Evolutionary conservation across 208 protist genomes (phyloP).

Genomic region (Crithidia acanthocephali): DNA sequence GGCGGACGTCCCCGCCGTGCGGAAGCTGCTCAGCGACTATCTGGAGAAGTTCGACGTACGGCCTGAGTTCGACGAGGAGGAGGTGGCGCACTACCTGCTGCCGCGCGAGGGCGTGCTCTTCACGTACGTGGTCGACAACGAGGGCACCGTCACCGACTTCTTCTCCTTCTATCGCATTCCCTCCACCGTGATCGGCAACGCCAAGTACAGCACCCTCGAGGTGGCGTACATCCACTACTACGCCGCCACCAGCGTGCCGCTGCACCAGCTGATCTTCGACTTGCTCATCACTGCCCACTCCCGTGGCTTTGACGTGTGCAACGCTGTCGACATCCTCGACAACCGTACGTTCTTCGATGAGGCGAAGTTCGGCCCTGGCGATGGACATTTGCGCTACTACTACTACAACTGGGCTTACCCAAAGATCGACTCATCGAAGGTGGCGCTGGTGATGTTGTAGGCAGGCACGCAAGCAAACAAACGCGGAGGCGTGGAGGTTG

Average conservation of each 20-base stretch:
- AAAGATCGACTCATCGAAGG: conserved; percentile 63
- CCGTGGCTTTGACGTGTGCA: conserved; percentile 98
- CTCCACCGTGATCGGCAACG: conserved; percentile 96
- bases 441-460: conserved; percentile 96
- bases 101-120: conserved; percentile 94
- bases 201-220: conserved; percentile 92
- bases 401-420: conserved; percentile 98
- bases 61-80: conserved; percentile 92
- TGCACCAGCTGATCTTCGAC: conserved; percentile 92
- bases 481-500: background rate
- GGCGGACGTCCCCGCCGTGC: conserved; percentile 81
- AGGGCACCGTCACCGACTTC: conserved; percentile 94
- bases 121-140: conserved; percentile 95
- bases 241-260: conserved; percentile 80
- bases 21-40: conserved; percentile 81
- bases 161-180: conserved; percentile 98
- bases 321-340: conserved; percentile 97
- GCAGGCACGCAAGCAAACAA: background rate
- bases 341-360: conserved; percentile 91
- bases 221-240: conserved; percentile 98
- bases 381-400: conserved; percentile 99
- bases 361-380: conserved; percentile 98
- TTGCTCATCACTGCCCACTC: conserved; percentile 91
- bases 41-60: conserved; percentile 82
- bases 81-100: conserved; percentile 97